These are phyloP conservation scores for Monilinia fructigena DNA, from an alignment of 2,329 filamentous ascomycete species.

Conservation along the genomic window DNA sequence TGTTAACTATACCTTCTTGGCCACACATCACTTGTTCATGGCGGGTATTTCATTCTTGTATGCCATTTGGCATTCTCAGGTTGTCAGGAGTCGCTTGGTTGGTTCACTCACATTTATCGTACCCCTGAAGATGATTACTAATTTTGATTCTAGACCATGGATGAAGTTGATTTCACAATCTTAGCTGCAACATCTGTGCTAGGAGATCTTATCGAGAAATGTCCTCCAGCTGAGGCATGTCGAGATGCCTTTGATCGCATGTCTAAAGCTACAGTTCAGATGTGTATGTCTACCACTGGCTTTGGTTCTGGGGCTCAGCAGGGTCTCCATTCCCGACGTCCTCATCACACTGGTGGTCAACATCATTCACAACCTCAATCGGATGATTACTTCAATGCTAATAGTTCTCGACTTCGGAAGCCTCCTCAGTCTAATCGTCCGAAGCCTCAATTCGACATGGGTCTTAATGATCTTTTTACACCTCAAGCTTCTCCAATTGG, in stretches of 20 bases:
- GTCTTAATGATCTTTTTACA: conserved; percentile 38
- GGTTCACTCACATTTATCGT: conserved; percentile 42
- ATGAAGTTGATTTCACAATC: conserved; percentile 97
- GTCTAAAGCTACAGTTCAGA: conserved; percentile 91
- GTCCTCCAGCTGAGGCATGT: conserved; percentile 90
- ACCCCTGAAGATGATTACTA: conserved; percentile 15
- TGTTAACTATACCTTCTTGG: conserved; percentile 94
- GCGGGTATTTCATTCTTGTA: conserved; percentile 95
- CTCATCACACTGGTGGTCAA: conserved; percentile 26
- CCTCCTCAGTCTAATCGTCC: conserved; percentile 28
- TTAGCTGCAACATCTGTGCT: conserved; percentile 90
- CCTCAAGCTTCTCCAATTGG: neutral
- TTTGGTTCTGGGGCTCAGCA: conserved; percentile 36
- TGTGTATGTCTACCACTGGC: conserved; percentile 76
- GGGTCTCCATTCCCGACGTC: conserved; percentile 32
- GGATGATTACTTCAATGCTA: conserved; percentile 31
- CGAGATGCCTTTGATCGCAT: conserved; percentile 93
- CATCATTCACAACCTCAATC: conserved; percentile 16
- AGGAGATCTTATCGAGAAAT: conserved; percentile 88
- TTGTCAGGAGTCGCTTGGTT: conserved; percentile 82
- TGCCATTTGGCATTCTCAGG: conserved; percentile 92
- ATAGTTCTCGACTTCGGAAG: conserved; percentile 20
- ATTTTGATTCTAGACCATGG: conserved; percentile 60
- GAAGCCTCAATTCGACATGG: conserved; percentile 40
- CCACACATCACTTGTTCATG: conserved; percentile 96